Base-by-base conservation (phyloP, 352 stramenopile genomes). In the Phytopythium sindhum region DNA sequence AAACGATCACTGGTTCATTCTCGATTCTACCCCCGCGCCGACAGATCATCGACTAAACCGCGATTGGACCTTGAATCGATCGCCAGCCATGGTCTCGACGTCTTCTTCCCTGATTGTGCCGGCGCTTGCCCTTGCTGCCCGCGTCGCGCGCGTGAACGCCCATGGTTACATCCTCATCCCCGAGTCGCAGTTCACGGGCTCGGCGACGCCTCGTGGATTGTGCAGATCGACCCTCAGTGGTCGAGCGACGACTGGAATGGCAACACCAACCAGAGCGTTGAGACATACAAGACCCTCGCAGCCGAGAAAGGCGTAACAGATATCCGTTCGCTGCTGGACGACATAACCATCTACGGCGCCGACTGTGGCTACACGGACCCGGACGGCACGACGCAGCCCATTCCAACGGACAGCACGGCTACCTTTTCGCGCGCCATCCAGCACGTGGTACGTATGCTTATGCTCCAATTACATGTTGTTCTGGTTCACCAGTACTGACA, bases 121-220 rank as follows among this genome's bases (percentile, higher is more conserved):
- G 26, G 61, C 68, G n/a, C 54, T 51, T 56, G 42, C 71, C 5
- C 44, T 72, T 39, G 66, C 59, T 31, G 44, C 67, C 12, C 64
- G 56, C 29, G 67, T 64, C 33, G 60, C 67, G 39, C 59, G 57
- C n/a, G 53, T 26, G 0, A 57, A 75, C 31, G 68, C 65, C 29
- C 68, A 75, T 42, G 68, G 68, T 10, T 75, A 75, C 57, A 75
- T 75, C 65, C 44, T 72, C 44, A 69, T 72, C 31, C 68, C 68
- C 0, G 61, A 72, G 21, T 64, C 65, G 10, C 65, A 75, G 55
- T 75, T 75, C 48, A 62, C 63, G 65, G 65, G 66, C 26, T 65
- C 61, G 29, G 50, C 52, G 28, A 75, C 37, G 31, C 67, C 68
- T 65, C 68, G 8, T 75, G 68, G 68, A 31, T 75, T 41, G 68